Base-by-base conservation (phyloP, 352 stramenopile species). In the Phytophthora litchii region DNA sequence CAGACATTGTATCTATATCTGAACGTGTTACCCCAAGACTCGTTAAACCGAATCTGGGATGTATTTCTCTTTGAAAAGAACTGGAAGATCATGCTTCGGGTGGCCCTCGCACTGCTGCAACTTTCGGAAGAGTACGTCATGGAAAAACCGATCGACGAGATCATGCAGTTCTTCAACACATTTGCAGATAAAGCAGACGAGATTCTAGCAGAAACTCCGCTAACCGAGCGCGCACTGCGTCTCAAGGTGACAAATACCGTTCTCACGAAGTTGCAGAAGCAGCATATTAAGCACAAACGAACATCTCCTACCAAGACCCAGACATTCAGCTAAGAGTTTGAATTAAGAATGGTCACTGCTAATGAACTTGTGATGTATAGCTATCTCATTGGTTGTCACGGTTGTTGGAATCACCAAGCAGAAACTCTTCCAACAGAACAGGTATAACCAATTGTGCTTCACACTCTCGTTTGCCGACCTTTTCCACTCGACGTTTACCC, bases 161-260 rank as follows among this genome's bases (percentile, higher is more conserved):
- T 94, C 27, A 95, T 93, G 81, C 73, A 88, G 54, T 92, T 94
- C 48, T 86, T 95, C 62, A 95, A 94, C 60, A 94, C 86, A 11
- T 95, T 93, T 47, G 67, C 70, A 25, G 71, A 76, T 45, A 66
- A 80, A 17, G 72, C 70, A 3, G 68, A 89, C 10, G 72, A 83
- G 17, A 41, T 92, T 27, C 72, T 94, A 29, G 76, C 78, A n/a
- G 64, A 74, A 10, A 34, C 80, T 7, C 48, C 60, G 37, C 64
- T 95, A 1, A 54, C 86, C 0, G 46, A 76, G 17, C 66, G 67
- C 11, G 84, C 83, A 3, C 62, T 95, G 23, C 49, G 70, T 17
- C 76, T 92, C 51, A 95, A 95, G 58, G 71, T 94, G 34, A 95
- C 86, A 20, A 92, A 91, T 66, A 74, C 42, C 13, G 76, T 92